A percentile compares a stretch with the other conserved stretches of the same genome.
These are phyloP conservation scores for Oryza rufipogon DNA, from an alignment of 176 grass and related monocot genomes.

Conservation along the genomic window DNA sequence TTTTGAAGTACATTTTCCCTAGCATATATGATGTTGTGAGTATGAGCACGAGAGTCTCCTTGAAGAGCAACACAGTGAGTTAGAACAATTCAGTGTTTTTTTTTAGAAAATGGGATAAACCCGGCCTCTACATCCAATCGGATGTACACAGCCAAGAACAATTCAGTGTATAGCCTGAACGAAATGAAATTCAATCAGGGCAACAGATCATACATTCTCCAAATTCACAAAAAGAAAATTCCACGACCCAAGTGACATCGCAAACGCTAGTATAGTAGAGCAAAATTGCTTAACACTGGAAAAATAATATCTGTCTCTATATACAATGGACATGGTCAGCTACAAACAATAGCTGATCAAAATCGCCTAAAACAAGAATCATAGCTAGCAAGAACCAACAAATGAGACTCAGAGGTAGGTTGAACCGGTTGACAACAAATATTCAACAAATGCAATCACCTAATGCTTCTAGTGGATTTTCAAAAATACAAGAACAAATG, in stretches of 20 bases:
- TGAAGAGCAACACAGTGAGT: too few relatives aligned
- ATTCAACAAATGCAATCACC: conserved; percentile 11
- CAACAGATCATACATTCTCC: background rate
- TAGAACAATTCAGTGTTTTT: too few relatives aligned
- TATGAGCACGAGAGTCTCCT: too few relatives aligned
- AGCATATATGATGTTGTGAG: too few relatives aligned
- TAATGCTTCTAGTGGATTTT: conserved; percentile 7
- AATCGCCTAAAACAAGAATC: conserved; percentile 23
- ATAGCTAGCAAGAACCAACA: conserved; percentile 1
- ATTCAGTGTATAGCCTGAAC: too few relatives aligned
- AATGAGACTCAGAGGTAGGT: background rate
- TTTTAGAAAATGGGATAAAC: too few relatives aligned
- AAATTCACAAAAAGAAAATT: background rate
- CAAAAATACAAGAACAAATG: background rate
- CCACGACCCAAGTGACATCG: conserved; percentile 13
- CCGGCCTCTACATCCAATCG: too few relatives aligned
- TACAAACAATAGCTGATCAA: conserved; percentile 12
- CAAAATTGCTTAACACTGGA: conserved; percentile 47
- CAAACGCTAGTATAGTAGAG: conserved; percentile 4
- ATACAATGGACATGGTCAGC: background rate
- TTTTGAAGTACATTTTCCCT: too few relatives aligned
- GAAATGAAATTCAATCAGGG: too few relatives aligned
- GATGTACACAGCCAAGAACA: too few relatives aligned
- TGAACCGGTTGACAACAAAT: background rate
- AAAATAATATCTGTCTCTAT: conserved; percentile 35